Conservation (phyloP, 2,329 filamentous ascomycete genomes). For the Botryotinia globosa region DNA sequence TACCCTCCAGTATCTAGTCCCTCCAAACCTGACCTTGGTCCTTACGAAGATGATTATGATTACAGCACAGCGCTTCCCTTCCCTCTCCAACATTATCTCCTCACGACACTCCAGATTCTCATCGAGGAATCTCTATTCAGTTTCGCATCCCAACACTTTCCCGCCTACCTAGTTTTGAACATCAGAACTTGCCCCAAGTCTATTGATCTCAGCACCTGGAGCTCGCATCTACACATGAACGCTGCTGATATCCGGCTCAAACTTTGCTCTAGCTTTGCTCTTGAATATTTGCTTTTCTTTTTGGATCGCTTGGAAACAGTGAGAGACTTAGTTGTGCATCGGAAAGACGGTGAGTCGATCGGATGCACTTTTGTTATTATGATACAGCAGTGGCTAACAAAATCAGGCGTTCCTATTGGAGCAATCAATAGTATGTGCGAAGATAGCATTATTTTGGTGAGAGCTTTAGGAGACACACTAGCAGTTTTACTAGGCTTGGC, state of each 20-base stretch:
- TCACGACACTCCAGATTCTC: background rate
- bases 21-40: background rate
- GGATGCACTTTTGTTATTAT: background rate
- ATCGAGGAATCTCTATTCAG: background rate
- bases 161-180: background rate
- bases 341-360: background rate
- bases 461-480: background rate
- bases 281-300: background rate
- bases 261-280: background rate
- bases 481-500: background rate
- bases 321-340: background rate
- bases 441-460: background rate
- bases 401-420: background rate
- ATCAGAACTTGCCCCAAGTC: background rate
- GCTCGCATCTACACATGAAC: background rate
- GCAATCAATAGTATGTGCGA: background rate
- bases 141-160: background rate
- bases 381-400: background rate
- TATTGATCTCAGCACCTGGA: background rate
- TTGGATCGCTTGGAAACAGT: background rate
- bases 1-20: background rate
- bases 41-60: background rate
- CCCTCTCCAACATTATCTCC: background rate
- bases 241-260: background rate
- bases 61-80: background rate